Conservation (phyloP, 129 eudicot species). For the Centrapalus pauciflorus region DNA sequence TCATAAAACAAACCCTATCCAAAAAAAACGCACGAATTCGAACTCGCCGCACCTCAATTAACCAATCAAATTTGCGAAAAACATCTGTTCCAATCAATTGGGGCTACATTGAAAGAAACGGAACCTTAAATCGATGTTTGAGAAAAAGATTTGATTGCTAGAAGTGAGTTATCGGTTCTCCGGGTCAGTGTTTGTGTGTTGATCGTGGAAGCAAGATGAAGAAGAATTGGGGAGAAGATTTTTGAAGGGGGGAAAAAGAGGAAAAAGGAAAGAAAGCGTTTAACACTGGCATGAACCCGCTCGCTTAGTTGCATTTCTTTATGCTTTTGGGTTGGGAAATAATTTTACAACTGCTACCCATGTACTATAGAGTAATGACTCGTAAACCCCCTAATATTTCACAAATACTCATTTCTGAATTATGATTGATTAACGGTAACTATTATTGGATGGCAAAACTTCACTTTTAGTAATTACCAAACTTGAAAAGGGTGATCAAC, state of each 20-base stretch:
- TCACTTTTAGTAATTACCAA: too few relatives aligned
- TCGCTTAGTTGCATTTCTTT: slow-evolving; percentile 13
- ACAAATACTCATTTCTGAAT: too few relatives aligned
- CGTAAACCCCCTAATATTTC: neutral
- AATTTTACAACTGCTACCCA: neutral
- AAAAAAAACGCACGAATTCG: neutral
- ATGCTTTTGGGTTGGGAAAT: neutral
- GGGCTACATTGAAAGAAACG: slow-evolving; percentile 31
- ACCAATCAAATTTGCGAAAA: slow-evolving; percentile 3
- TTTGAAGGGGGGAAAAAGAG: slow-evolving; percentile 2
- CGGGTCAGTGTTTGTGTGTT: slow-evolving; percentile 9
- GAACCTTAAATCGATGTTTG: slow-evolving; percentile 5
- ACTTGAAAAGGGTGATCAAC: too few relatives aligned
- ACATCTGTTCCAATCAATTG: slow-evolving; percentile 5
- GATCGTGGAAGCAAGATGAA: neutral
- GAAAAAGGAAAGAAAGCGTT: slow-evolving; percentile 7
- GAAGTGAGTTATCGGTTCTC: neutral
- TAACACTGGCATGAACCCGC: slow-evolving; percentile 11
- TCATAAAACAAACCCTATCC: slow-evolving; percentile 28
- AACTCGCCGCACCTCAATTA: neutral
- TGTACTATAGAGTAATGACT: neutral
- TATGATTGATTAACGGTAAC: too few relatives aligned
- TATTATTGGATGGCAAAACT: too few relatives aligned
- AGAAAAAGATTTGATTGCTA: neutral
- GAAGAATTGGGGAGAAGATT: slow-evolving; percentile 13